Evolutionary conservation across 805 yeast genomes (phyloP), one percentile per base, ranked within the genome.

Genomic region (Danielozyma ontarioensis): DNA sequence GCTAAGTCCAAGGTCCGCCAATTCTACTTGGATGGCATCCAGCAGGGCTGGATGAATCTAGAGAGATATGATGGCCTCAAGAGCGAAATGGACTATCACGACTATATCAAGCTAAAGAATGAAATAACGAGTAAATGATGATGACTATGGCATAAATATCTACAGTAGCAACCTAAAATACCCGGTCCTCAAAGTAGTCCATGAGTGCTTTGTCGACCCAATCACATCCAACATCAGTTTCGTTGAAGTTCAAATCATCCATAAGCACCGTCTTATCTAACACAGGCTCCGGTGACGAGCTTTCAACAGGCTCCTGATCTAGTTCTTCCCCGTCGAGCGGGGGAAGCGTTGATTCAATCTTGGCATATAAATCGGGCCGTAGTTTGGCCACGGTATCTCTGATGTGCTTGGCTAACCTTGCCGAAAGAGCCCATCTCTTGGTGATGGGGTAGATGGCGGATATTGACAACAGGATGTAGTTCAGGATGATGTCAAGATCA

Each of bases 181-280:
- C 17, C n/a, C 18, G 16, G 13, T 17, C 12, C 4, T 29, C 25
- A 13, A 29, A 29, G 25, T 15, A 19, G 16, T 30, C 33, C 11
- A 30, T 13, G 22, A 16, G 17, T 11, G 24, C 31, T 34, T 70
- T 73, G 45, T 73, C 79, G 29, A 73, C 71, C 78, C 78, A 73
- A 41, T 73, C 75, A 56, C 79, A 73, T 0, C 79, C 79, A 3
- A 78, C 72, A 28, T 72, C 78, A 4, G 70, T 52, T 5, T 38
- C 34, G 4, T 45, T 44, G 16, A 31, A 32, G 13, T 23, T 22
- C 10, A 17, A 13, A 11, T 23, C 34, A 12, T 33, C 36, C n/a
- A 22, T 17, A 15, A 28, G 15, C n/a, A 37, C 11, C 6, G 28
- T 29, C 15, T 29, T 21, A 13, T 16, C 15, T 5, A 14, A 18